Conservation (phyloP, 106 monocot species). For the Hemerocallis citrina region DNA sequence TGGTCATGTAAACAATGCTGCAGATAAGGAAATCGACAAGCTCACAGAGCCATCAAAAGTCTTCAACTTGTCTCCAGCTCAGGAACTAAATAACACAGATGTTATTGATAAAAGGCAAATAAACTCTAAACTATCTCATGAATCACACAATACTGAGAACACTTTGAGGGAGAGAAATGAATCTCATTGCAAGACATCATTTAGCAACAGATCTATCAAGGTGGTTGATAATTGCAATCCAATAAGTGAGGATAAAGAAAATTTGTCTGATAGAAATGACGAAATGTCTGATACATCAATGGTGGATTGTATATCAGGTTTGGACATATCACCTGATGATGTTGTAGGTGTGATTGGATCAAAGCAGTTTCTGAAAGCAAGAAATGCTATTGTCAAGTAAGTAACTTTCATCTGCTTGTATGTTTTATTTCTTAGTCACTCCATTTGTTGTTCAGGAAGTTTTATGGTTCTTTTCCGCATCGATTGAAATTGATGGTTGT, state of each 20-base stretch:
- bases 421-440: not conserved
- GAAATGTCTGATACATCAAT: slow-evolving; percentile 46
- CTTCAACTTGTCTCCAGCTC: slow-evolving; percentile 4
- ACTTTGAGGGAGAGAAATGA: slow-evolving; percentile 6
- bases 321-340: slow-evolving; percentile 77
- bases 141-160: slow-evolving; percentile 6
- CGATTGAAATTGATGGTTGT: too few species aligned
- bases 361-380: slow-evolving; percentile 93
- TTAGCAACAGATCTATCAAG: slow-evolving; percentile 8
- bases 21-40: too few species aligned
- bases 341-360: slow-evolving; percentile 76
- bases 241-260: slow-evolving; percentile 4
- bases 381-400: slow-evolving; percentile 88
- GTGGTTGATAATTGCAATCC: slow-evolving; percentile 10
- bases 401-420: slow-evolving; percentile 5
- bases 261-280: slow-evolving; percentile 12
- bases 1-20: slow-evolving; percentile 9
- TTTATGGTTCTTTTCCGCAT: too few species aligned
- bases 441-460: too few species aligned
- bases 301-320: slow-evolving; percentile 40
- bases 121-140: not conserved
- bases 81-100: slow-evolving; percentile 4
- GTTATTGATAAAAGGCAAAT: too few species aligned
- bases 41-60: slow-evolving; percentile 4
- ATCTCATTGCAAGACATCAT: slow-evolving; percentile 9